Evolutionary conservation across 352 stramenopile genomes (phyloP).

Genomic region (Thalassiosira exigua): DNA sequence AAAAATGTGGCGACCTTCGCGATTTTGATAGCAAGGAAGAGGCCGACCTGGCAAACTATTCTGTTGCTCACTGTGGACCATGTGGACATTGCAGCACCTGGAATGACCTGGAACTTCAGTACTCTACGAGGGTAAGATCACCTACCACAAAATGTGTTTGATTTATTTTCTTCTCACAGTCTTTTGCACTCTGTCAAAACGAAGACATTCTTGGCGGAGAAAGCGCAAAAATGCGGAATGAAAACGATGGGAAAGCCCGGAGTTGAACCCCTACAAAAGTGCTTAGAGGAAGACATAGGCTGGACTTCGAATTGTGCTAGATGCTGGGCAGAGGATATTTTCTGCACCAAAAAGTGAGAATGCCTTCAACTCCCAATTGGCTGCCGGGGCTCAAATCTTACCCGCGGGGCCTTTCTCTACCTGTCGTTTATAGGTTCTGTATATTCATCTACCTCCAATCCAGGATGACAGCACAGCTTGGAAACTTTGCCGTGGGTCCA

Average conservation of each 20-base stretch:
- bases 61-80: conserved; percentile 40
- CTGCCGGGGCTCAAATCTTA: background rate
- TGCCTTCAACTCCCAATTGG: background rate
- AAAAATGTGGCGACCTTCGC: conserved; percentile 43
- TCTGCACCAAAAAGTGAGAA: background rate
- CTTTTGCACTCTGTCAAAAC: no score
- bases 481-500: conserved; percentile 48
- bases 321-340: conserved; percentile 19
- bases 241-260: conserved; percentile 6
- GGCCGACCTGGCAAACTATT: conserved; percentile 23
- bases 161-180: no score
- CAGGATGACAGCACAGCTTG: conserved; percentile 38
- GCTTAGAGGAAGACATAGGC: conserved; percentile 7
- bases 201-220: background rate
- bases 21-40: conserved; percentile 37
- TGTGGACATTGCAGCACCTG: conserved; percentile 12
- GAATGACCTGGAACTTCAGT: conserved; percentile 17
- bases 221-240: conserved; percentile 11
- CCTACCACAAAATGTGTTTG: no score
- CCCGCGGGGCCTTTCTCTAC: background rate
- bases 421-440: background rate
- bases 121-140: background rate
- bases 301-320: conserved; percentile 9
- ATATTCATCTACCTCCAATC: conserved; percentile 54
- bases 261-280: background rate